Base-by-base conservation (phyloP, 768 basidiomycete genomes). In the Russula sp. region DNA sequence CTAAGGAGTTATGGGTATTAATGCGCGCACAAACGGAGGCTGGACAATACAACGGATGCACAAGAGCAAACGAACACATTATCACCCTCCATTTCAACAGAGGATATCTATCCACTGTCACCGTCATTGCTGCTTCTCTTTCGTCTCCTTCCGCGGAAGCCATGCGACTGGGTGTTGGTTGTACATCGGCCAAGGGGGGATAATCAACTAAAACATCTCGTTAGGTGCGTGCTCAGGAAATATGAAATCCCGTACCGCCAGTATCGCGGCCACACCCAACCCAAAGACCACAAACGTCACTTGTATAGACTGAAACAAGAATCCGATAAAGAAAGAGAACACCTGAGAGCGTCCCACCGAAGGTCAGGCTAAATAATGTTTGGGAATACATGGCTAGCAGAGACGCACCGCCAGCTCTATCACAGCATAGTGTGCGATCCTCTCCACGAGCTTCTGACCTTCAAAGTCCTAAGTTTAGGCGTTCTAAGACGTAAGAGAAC, bases 141-240 rank as follows among this genome's bases (percentile, higher is more conserved):
- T 73, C 45, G 53, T 56, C 35, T 67, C 64, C 43, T 58, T 60
- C 20, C 64, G 68, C 4, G 82, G 76, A 18, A 86, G 72, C 86
- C 85, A 87, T 64, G 78, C 75, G 41, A 86, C 82, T 16, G 84
- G 82, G 68, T 88, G 79, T 14, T 71, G 71, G 65, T 84, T 86
- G 73, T 77, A 87, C 72, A 81, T 74, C 0, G 83, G 80, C 89
- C 89, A 91, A 9, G 84, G 84, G 0, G 88, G 89, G 5, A 90
- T 62, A 13, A 84, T 75, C 50, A 78, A 71, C 88, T 90, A 64
- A 38, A 34, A 9, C n/a, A 22, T 22, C 22, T 52, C 51, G 20
- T 61, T 20, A 22, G 25, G 51, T 8, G 65, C 0, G 10, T 14
- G 4, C 65, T 55, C 2, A 68, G 65, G 29, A 68, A 22, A 29